phyloP scores from a whole-genome alignment of 1,139 yeast species.

The Geotrichum armillariae region DNA sequence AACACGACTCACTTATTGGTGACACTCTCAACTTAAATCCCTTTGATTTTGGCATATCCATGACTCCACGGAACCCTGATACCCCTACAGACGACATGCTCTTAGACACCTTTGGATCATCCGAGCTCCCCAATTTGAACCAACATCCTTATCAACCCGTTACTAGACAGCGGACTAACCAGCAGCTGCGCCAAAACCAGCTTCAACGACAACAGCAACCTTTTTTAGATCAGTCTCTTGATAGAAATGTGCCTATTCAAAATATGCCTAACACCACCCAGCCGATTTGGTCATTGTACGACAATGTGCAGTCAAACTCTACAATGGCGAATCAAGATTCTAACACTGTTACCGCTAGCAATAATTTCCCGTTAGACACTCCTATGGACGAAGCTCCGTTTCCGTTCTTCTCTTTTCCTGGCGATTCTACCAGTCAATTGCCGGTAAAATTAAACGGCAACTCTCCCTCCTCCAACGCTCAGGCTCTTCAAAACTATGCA shows the following conservation, averaged over 20 bases:
- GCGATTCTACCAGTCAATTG: not conserved
- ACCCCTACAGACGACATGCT: constrained; percentile 22
- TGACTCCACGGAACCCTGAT: not conserved
- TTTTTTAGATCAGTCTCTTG: not conserved
- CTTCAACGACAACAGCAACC: constrained; percentile 24
- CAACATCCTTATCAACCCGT: constrained; percentile 4
- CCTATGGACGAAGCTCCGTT: not conserved
- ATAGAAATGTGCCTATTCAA: not conserved
- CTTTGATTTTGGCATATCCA: constrained; percentile 15
- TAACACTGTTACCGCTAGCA: constrained; percentile 4
- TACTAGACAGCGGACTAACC: not conserved
- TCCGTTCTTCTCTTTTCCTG: not conserved
- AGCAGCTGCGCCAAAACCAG: constrained; percentile 10
- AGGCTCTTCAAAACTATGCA: constrained; percentile 7
- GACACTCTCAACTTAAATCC: constrained; percentile 2
- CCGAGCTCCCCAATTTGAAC: constrained; percentile 4
- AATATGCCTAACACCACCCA: too few species aligned
- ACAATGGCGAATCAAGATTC: not conserved
- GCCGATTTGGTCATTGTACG: constrained; percentile 29
- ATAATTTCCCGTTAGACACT: constrained; percentile 1
- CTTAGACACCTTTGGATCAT: constrained; percentile 16
- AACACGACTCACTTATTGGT: constrained; percentile 1
- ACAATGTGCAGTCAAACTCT: constrained; percentile 7
- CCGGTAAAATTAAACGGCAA: not conserved
- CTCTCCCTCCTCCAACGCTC: not conserved